Base-by-base conservation (phyloP, 192 early-diverging fungal species). In the Linnemannia schmuckeri region DNA sequence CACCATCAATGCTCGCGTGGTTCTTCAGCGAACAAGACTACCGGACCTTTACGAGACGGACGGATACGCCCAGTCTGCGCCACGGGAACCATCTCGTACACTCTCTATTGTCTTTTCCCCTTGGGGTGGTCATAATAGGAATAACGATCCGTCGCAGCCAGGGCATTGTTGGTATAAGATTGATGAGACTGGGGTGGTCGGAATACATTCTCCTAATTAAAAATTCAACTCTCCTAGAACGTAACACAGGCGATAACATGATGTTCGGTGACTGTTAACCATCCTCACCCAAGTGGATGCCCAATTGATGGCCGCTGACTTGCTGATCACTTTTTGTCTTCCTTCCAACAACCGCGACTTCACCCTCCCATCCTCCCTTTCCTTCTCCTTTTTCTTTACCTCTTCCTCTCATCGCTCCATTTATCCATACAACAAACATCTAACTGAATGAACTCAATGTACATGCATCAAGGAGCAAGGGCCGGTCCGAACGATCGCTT, bases 1-100 rank as follows among this genome's bases (percentile, higher is more conserved):
- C 75, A 90, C 92, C 27, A 89, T 96, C 47, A 96, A 96, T 78
- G 89, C 90, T 2, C 91, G 96, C 10, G 81, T 97, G 2, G 86
- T 92, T 77, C 61, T 96, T n/a, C 85, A 87, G 66, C n/a, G 85
- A 13, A 80, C 79, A 35, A 54, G 85, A 17, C 35, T 70, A 15
- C 63, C 76, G 9, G 85, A 87, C 20, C 44, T 33, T 3, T 63
- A 88, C 20, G 80, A 81, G 6, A 13, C 22, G 20, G 72, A 54
- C 10, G 12, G 46, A 8, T 68, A 55, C 30, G 18, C 35, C 7
- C 61, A 55, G 15, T 38, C 35, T 1, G 49, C 18, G 4, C 35
- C 9, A 2, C 22, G 24, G 1, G 85, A 87, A 22, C 79, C 85
- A 30, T 72, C 78, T 20, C 79, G 85, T 4, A 87, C 79, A 0